Evolutionary conservation across 164 flowering plant species (phyloP), one percentile per base, ranked within the genome.

Genomic region (Stephania cephalantha): DNA sequence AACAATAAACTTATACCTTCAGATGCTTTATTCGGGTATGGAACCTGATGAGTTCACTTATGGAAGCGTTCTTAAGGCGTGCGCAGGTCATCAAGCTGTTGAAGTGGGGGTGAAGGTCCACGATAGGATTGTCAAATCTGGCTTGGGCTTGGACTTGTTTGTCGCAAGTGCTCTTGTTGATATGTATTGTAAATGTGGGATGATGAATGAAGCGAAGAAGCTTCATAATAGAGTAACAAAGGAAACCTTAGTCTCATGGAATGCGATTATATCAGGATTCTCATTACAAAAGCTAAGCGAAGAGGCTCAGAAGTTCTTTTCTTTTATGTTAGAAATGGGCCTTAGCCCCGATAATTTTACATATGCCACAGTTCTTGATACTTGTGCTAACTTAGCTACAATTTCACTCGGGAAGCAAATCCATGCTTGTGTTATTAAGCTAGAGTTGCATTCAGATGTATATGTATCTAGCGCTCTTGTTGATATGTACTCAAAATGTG

Each of bases 401-500:
- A 61, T 76, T 58, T 73, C 58, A 20, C 68, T 70, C 1, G 78
- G 78, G 25, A 76, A 63, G 50, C 78, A 70, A 71, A 63, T 70
- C 25, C 73, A 76, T 45, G 73, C 73, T 48, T 68, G 63, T 25
- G 64, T 70, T 44, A 70, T 76, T 29, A 76, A 76, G 69, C 67
- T 70, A 35, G 69, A 70, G 58, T 70, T 76, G 73, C 69, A 61
- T 44, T 70, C 69, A 17, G 73, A 75, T 69, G 77, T 75, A 10
- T 75, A 75, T 66, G 70, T 75, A 52, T 69, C 73, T 17, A 76
- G 69, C 69, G 63, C 78, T 63, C 78, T 76, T 22, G 35, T 76
- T 45, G 78, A 70, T 45, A 76, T 76, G 78, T 76, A 76, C 61
- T 76, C 70, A 10, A 76, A 76, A 44, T 76, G 78, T 35, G 73